Conservation (phyloP, 2,329 filamentous ascomycete species). For the Calycina herbarum region DNA sequence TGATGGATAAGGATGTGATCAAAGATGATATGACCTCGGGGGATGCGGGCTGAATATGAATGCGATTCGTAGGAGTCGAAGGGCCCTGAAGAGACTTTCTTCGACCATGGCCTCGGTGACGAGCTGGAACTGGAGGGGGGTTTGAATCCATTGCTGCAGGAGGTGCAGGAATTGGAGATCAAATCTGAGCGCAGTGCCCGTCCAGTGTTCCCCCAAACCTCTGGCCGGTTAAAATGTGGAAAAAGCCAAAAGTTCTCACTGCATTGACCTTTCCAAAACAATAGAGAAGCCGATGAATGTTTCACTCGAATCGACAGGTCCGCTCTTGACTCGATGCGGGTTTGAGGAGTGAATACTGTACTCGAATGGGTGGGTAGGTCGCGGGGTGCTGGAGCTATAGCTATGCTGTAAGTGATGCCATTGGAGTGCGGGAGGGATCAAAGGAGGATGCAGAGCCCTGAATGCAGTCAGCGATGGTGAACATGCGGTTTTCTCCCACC, state of each 20-base stretch:
- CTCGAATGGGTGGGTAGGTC: neutral
- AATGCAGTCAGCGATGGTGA: conserved; percentile 2
- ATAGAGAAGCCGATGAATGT: conserved; percentile 22
- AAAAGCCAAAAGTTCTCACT: conserved; percentile 10
- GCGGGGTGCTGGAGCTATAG: no score
- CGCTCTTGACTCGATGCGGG: conserved; percentile 20
- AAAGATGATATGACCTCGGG: conserved; percentile 70
- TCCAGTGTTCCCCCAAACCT: conserved; percentile 21
- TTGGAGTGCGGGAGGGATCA: neutral
- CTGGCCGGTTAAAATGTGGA: conserved; percentile 10
- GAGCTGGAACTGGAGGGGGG: conserved; percentile 34
- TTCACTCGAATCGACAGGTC: conserved; percentile 27
- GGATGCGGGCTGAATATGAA: conserved; percentile 38
- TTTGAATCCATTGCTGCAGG: conserved; percentile 32
- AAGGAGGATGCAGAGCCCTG: neutral
- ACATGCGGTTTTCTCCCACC: neutral
- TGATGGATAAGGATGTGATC: conserved; percentile 70
- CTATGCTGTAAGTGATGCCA: neutral
- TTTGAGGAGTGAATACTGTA: conserved; percentile 19
- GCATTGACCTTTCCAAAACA: conserved; percentile 33
- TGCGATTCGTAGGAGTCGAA: conserved; percentile 32
- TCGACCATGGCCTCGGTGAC: conserved; percentile 32
- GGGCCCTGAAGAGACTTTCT: conserved; percentile 35
- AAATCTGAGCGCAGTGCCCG: conserved; percentile 15
- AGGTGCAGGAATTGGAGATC: conserved; percentile 20